phyloP scores from a whole-genome alignment of 768 basidiomycete species.

The Termitomyces sp. region DNA sequence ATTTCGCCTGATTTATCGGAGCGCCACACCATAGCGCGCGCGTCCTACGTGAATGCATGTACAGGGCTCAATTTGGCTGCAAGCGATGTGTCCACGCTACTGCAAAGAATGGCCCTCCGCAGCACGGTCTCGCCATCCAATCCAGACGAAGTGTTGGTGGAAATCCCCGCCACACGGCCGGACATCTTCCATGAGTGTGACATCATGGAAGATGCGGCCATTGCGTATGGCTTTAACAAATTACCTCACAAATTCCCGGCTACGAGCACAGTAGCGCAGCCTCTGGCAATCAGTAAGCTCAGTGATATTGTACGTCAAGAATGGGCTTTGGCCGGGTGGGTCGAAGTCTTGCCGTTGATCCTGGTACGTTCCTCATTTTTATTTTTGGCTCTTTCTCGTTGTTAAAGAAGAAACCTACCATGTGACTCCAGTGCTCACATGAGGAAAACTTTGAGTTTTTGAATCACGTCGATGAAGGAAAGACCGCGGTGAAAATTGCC shows the following conservation, averaged over 20 bases:
- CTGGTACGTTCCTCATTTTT: constrained; percentile 50
- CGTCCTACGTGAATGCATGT: constrained; percentile 94
- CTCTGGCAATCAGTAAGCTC: constrained; percentile 82
- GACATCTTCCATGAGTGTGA: constrained; percentile 99
- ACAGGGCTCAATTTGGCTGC: constrained; percentile 75
- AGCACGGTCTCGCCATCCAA: constrained; percentile 47
- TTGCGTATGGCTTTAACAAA: constrained; percentile 98
- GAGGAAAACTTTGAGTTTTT: constrained; percentile 97
- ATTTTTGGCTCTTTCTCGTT: background rate
- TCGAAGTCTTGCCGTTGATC: constrained; percentile 91
- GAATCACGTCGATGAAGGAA: constrained; percentile 79
- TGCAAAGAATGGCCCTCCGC: constrained; percentile 79
- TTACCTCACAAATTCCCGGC: constrained; percentile 87
- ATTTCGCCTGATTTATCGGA: constrained; percentile 81
- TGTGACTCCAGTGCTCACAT: constrained; percentile 74
- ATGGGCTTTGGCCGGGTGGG: constrained; percentile 94
- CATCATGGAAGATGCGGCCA: constrained; percentile 96
- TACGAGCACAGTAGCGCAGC: constrained; percentile 93
- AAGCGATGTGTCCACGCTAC: constrained; percentile 60
- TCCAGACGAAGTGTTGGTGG: constrained; percentile 65
- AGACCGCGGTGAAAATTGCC: constrained; percentile 81
- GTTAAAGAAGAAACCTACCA: background rate
- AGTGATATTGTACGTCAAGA: constrained; percentile 84
- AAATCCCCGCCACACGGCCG: constrained; percentile 91
- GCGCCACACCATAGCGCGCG: constrained; percentile 64